These are phyloP conservation scores for Solanum chaucha DNA, from an alignment of 257 asterid genomes.

Conservation along the genomic window DNA sequence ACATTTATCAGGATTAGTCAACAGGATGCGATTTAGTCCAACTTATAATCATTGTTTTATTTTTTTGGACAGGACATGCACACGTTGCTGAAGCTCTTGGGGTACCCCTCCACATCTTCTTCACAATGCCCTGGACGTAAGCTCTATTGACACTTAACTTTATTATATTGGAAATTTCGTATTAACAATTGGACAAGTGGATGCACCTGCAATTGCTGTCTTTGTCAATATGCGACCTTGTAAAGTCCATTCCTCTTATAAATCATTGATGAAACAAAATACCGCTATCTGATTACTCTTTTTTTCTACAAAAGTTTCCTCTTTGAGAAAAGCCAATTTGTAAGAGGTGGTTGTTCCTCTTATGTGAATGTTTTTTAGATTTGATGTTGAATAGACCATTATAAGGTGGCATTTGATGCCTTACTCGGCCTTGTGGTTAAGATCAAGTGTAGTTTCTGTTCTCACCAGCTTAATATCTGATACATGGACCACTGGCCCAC, in stretches of 20 bases:
- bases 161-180: neutral
- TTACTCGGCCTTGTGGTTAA: conserved; percentile 32
- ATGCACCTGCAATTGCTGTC: neutral
- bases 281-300: neutral
- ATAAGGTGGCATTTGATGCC: neutral
- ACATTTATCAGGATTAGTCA: neutral
- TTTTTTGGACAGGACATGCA: conserved; percentile 60
- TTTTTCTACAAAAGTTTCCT: neutral
- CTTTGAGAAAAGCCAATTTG: neutral
- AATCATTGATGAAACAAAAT: neutral
- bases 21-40: neutral
- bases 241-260: neutral
- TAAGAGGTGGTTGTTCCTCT: neutral
- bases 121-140: conserved; percentile 99
- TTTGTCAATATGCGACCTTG: neutral
- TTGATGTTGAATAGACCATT: neutral
- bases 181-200: neutral
- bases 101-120: conserved; percentile 94
- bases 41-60: neutral
- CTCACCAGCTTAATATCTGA: conserved; percentile 27
- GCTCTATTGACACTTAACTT: conserved; percentile 10
- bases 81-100: conserved; percentile 98
- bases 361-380: neutral
- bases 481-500: neutral
- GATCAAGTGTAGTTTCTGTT: conserved; percentile 31